Conservation (phyloP, 495 filamentous ascomycete genomes). For the Neurospora sp. region DNA sequence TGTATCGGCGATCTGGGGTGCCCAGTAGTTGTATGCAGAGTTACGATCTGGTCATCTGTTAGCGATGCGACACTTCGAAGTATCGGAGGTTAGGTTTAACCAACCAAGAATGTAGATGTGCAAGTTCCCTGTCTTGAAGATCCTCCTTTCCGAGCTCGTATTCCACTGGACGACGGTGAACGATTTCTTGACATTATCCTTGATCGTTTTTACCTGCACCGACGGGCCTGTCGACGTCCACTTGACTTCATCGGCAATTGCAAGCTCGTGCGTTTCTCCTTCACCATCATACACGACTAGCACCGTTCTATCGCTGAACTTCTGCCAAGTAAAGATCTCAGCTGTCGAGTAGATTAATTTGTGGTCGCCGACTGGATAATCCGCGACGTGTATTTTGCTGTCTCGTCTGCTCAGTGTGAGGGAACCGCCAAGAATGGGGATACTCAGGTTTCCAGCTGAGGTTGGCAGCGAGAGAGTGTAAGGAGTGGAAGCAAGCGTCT, state of each 20-base stretch:
- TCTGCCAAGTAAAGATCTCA: slow-evolving; percentile 59
- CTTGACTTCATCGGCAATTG: slow-evolving; percentile 44
- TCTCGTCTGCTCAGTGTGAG: slow-evolving; percentile 63
- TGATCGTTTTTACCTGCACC: background rate
- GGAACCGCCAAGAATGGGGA: slow-evolving; percentile 53
- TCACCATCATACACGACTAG: slow-evolving; percentile 61
- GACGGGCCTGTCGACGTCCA: slow-evolving; percentile 27
- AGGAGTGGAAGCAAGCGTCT: background rate
- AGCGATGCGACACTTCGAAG: background rate
- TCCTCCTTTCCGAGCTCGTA: slow-evolving; percentile 3
- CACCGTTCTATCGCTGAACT: slow-evolving; percentile 34
- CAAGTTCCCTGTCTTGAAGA: slow-evolving; percentile 43
- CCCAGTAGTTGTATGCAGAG: slow-evolving; percentile 69
- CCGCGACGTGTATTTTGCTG: slow-evolving; percentile 61
- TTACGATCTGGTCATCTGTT: slow-evolving; percentile 42
- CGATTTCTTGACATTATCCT: background rate
- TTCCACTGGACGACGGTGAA: slow-evolving; percentile 7
- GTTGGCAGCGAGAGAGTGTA: slow-evolving; percentile 57
- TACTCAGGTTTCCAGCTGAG: slow-evolving; percentile 46
- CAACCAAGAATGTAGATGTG: slow-evolving; percentile 42
- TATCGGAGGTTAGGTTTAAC: background rate
- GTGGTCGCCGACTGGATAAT: slow-evolving; percentile 57
- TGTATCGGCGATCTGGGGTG: slow-evolving; percentile 37
- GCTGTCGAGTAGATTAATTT: slow-evolving; percentile 65
- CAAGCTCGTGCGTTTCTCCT: slow-evolving; percentile 62